Conservation (phyloP, 306 rosid genomes). For the Sphenostylis stenocarpa region DNA sequence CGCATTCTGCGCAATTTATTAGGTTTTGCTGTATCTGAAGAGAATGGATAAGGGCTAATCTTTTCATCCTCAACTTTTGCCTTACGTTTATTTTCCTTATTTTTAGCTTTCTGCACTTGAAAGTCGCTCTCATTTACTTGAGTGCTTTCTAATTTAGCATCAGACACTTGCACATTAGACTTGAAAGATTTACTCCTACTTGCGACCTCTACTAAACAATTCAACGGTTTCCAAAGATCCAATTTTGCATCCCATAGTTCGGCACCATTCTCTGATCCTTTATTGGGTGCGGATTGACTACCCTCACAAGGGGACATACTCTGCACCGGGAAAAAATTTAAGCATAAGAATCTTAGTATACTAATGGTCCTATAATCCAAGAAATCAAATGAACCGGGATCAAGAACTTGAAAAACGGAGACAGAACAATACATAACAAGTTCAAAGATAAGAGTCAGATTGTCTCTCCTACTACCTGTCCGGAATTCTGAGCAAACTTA, state of each 20-base stretch:
- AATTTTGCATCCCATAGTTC: conserved; percentile 63
- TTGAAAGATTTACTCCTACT: conserved; percentile 82
- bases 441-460: conserved; percentile 18
- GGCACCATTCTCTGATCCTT: conserved; percentile 64
- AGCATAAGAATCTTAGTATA: conserved; percentile 22
- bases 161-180: conserved; percentile 62
- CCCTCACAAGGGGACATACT: conserved; percentile 60
- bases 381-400: conserved; percentile 12
- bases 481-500: conserved; percentile 52
- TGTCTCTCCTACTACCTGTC: conserved; percentile 59
- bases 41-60: conserved; percentile 41
- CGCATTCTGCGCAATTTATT: conserved; percentile 68
- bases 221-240: conserved; percentile 95
- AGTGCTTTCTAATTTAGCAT: conserved; percentile 51
- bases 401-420: not conserved
- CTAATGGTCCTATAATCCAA: not conserved
- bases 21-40: conserved; percentile 54
- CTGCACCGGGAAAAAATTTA: conserved; percentile 47
- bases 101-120: conserved; percentile 55
- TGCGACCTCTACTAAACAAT: conserved; percentile 87
- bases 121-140: conserved; percentile 44
- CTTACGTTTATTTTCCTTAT: conserved; percentile 67
- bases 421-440: conserved; percentile 8
- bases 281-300: conserved; percentile 48
- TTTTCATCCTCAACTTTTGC: conserved; percentile 64